Evolutionary conservation across 495 filamentous ascomycete genomes (phyloP), one percentile per base, ranked within the genome.

Genomic region (Penicillium cataractarum): DNA sequence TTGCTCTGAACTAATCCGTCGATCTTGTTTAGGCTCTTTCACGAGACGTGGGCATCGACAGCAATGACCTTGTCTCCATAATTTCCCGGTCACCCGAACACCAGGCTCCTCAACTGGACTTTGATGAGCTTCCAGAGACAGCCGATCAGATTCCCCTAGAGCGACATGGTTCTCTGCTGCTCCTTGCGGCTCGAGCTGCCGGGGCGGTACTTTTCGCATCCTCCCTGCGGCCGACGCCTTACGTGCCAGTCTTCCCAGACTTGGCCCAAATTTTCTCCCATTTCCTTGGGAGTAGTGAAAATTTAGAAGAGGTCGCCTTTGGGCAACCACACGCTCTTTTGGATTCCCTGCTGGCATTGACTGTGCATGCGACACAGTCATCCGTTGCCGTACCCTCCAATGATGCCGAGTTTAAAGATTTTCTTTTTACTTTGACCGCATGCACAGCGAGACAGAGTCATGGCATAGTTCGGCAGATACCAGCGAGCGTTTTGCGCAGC

Each of bases 401-500:
- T 40, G 71, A 76, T 7, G 61, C 48, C 12, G 73, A 81, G 31
- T 80, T 79, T 61, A 70, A 64, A 21, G 57, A 74, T 6, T 87
- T 68, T 72, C 84, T 50, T 84, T 86, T 53, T 73, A 90, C 42
- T 70, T 89, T 71, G 87, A 92, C 59, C 77, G 92, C 63, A 86
- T 92, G 68, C 84, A 89, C 70, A 79, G 89, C 10, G 78, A 84
- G 55, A 78, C 92, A 63, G 78, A 84, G 40, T 77, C 92, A 61
- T 83, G 91, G 88, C 68, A 83, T 89, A 0, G 88, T 94, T 3
- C 91, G 93, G 55, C 78, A 82, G 33, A 87, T 97, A 10, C 89
- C 93, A 15, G 84, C 87, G 1, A 79, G 78, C 2, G 76, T 96
- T 37, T 81, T 98, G 1, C 91, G 92, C 73, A 83, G 84, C 22